Evolutionary conservation across 2,329 filamentous ascomycete genomes (phyloP).

Genomic region (Aspergillus sp.): DNA sequence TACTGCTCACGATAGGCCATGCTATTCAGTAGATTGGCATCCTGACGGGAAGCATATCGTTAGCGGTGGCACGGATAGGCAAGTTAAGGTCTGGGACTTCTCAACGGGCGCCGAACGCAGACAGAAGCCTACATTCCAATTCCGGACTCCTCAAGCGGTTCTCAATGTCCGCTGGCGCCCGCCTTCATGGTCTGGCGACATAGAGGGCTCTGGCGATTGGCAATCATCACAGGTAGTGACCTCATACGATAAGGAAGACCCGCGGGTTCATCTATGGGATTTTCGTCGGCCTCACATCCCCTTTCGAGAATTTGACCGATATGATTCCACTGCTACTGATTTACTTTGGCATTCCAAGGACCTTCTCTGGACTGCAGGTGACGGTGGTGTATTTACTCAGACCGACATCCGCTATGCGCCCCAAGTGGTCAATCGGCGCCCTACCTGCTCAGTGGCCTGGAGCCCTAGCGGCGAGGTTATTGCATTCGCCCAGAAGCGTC

Average conservation of each 20-base stretch:
- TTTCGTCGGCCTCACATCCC: conserved; percentile 62
- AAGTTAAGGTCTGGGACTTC: conserved; percentile 65
- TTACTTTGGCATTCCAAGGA: conserved; percentile 65
- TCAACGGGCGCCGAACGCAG: conserved; percentile 55
- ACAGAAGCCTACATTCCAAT: conserved; percentile 59
- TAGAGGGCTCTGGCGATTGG: conserved; percentile 53
- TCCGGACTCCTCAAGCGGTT: conserved; percentile 63
- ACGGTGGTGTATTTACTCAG: conserved; percentile 62
- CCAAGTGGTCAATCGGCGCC: conserved; percentile 58
- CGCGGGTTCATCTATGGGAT: conserved; percentile 64
- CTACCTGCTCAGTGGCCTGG: conserved; percentile 57
- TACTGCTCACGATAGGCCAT: conserved; percentile 60
- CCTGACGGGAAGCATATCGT: conserved; percentile 65
- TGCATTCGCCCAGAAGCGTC: conserved; percentile 55
- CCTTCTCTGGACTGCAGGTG: conserved; percentile 63
- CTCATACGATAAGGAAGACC: conserved; percentile 61
- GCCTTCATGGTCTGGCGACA: conserved; percentile 55
- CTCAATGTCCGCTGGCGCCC: conserved; percentile 64
- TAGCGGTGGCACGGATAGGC: conserved; percentile 62
- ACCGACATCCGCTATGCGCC: conserved; percentile 61
- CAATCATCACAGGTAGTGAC: conserved; percentile 64
- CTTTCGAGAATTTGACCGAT: conserved; percentile 60
- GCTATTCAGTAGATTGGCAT: conserved; percentile 66
- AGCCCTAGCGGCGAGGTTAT: conserved; percentile 59
- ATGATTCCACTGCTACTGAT: conserved; percentile 57